Base-by-base conservation (phyloP, 2,329 filamentous ascomycete species). In the Cryphonectria parasitica region DNA sequence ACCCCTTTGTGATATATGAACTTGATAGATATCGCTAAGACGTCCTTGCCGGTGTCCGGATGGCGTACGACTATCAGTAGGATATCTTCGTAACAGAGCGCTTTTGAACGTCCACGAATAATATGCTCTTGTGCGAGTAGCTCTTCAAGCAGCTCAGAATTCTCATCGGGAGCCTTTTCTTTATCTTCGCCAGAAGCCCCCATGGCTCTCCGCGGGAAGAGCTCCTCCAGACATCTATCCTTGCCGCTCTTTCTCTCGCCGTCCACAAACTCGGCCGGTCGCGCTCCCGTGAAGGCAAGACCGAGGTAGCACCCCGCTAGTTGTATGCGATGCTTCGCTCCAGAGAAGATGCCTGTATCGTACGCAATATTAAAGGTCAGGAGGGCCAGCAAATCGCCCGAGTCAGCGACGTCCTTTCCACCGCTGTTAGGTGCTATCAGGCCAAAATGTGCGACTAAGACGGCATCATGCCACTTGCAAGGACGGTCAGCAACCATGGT, bases 71-170 rank as follows among this genome's bases (percentile, higher is more conserved):
- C 73, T 41, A 78, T 78, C n/a, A 80, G 69, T 8, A 67, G 56
- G 31, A 79, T 77, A 31, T 79, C 77, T 71, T 79, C 65, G 61
- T 79, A 80, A 66, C 60, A 79, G 39, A 79, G 75, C 25, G 75
- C 74, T 68, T 79, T 79, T 0, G 72, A 75, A 19, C 74, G 74
- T 58, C 75, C 71, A 25, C 74, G 71, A 56, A 71, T 52, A 7
- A 58, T 62, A 31, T 61, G 74, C 73, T 79, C 73, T 67, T 77
- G 36, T 15, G 63, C 67, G 15, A 78, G 71, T 13, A 79, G 70
- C 22, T 73, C 66, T 13, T 76, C 60, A 0, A 79, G 68, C n/a
- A 75, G 36, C 52, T 71, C 67, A 8, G 73, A 78, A 52, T 76
- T 2, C 31, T 77, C 63, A 56, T 80, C 72, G 13, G 31, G 52